Evolutionary conservation across 352 stramenopile species (phyloP).

Genomic region (Phytophthora citricola): DNA sequence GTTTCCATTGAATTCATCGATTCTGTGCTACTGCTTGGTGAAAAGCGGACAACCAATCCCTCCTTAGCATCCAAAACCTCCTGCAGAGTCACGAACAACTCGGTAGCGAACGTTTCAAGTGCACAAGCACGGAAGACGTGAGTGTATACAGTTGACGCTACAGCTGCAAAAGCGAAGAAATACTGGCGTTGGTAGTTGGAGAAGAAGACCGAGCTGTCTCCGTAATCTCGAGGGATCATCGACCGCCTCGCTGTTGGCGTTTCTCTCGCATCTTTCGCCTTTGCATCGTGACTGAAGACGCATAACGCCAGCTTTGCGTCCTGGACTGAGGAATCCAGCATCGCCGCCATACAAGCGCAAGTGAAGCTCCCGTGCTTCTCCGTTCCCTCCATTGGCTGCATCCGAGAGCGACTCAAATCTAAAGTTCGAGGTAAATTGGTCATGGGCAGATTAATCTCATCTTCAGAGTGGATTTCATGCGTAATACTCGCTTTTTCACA

Average conservation of each 20-base stretch:
- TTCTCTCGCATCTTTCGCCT: constrained; percentile 11
- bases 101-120: constrained; percentile 51
- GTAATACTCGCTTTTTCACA: constrained; percentile 46
- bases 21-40: not conserved
- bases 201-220: constrained; percentile 40
- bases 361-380: constrained; percentile 70
- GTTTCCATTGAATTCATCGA: too few relatives aligned
- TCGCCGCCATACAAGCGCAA: constrained; percentile 60
- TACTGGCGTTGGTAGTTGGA: constrained; percentile 56
- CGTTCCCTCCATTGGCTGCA: constrained; percentile 46
- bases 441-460: constrained; percentile 62
- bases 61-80: constrained; percentile 59
- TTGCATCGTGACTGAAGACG: constrained; percentile 62
- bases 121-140: constrained; percentile 65
- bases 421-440: constrained; percentile 75
- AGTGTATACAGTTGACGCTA: constrained; percentile 55
- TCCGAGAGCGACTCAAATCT: constrained; percentile 51
- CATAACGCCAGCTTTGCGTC: constrained; percentile 57
- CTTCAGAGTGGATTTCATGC: constrained; percentile 60
- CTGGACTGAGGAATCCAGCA: constrained; percentile 53
- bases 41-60: constrained; percentile 42
- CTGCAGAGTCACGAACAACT: constrained; percentile 52
- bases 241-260: not conserved
- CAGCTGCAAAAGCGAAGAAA: constrained; percentile 61
- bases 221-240: constrained; percentile 19